A percentile compares a stretch with the other conserved stretches of the same genome.
These are phyloP conservation scores for Ophiocordyceps camponoti-saundersi DNA, from an alignment of 2,329 filamentous ascomycete species.

Conservation along the genomic window DNA sequence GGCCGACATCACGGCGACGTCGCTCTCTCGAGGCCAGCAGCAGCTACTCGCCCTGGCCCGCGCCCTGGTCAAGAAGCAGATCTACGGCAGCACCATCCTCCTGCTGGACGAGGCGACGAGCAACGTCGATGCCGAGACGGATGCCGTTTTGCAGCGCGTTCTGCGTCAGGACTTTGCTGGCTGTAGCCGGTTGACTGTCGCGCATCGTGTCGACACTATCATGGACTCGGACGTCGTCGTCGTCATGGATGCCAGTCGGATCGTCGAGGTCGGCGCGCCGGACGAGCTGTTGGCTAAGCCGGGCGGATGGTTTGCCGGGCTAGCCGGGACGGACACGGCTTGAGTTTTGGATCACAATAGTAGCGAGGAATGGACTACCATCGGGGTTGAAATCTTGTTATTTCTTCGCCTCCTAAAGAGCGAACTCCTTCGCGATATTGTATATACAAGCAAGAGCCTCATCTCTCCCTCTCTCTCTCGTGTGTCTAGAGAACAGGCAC, in stretches of 20 bases:
- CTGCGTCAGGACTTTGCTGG: slow-evolving; percentile 4
- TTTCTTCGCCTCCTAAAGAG: too few species aligned
- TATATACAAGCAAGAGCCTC: too few species aligned
- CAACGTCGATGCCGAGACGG: slow-evolving; percentile 4
- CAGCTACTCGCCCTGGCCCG: slow-evolving; percentile 7
- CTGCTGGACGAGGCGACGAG: slow-evolving; percentile 7
- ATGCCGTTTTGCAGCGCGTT: slow-evolving; percentile 3
- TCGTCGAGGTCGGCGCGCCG: slow-evolving; percentile 1
- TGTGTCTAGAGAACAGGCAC: not conserved
- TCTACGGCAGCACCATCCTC: slow-evolving; percentile 3
- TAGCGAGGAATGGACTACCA: not conserved
- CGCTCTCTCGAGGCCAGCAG: slow-evolving; percentile 5
- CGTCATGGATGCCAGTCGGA: slow-evolving; percentile 1
- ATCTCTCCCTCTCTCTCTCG: not conserved
- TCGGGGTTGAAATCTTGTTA: not conserved
- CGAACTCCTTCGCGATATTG: too few species aligned
- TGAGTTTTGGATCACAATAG: too few species aligned
- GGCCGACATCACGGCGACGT: slow-evolving; percentile 1
- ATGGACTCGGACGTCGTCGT: slow-evolving; percentile 3
- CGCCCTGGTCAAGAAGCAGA: slow-evolving; percentile 4
- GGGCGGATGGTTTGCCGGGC: not conserved
- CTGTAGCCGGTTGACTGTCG: slow-evolving; percentile 4
- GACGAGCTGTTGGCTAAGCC: not conserved
- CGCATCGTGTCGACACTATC: slow-evolving; percentile 3
- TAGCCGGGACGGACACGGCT: not conserved